Conservation (phyloP, 345 rosid genomes). For the Arabidopsis arenosa region DNA sequence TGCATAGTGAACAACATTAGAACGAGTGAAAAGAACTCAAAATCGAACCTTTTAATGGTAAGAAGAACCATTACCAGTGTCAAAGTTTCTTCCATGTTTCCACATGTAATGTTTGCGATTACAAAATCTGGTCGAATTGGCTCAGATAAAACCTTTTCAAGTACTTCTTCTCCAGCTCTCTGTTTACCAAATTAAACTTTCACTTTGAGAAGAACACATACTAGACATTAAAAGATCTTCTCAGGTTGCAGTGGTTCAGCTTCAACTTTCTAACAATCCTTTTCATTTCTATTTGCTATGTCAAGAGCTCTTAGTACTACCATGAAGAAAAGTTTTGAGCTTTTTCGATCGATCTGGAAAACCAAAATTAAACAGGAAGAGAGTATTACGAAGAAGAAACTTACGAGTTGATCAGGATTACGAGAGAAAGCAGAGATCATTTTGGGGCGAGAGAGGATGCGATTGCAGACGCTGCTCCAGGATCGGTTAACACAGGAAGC, state of each 20-base stretch:
- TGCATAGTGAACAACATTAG: not conserved
- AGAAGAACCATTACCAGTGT: conserved; percentile 19
- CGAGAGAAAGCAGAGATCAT: conserved; percentile 38
- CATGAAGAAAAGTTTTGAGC: not conserved
- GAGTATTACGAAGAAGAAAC: not conserved
- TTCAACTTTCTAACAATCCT: not conserved
- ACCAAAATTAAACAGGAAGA: not conserved
- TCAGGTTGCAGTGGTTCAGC: not conserved
- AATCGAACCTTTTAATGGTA: not conserved
- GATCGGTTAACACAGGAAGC: conserved; percentile 45
- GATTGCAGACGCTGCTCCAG: conserved; percentile 40
- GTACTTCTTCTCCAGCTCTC: conserved; percentile 64
- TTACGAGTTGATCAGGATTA: conserved; percentile 29
- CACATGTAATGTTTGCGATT: conserved; percentile 49
- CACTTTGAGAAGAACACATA: not conserved
- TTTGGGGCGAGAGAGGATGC: conserved; percentile 41
- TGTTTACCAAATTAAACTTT: conserved; percentile 27
- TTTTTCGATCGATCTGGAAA: not conserved
- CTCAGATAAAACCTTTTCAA: conserved; percentile 63
- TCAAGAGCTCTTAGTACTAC: conserved; percentile 3
- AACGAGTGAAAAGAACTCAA: not conserved
- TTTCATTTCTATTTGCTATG: not conserved
- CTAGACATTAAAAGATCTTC: not conserved
- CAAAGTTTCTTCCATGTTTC: conserved; percentile 45
- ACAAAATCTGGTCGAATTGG: conserved; percentile 73